Percentiles rank a stretch among this genome's conserved stretches.
Conservation (phyloP, 495 filamentous ascomycete species). For the Neurospora tetraspora region DNA sequence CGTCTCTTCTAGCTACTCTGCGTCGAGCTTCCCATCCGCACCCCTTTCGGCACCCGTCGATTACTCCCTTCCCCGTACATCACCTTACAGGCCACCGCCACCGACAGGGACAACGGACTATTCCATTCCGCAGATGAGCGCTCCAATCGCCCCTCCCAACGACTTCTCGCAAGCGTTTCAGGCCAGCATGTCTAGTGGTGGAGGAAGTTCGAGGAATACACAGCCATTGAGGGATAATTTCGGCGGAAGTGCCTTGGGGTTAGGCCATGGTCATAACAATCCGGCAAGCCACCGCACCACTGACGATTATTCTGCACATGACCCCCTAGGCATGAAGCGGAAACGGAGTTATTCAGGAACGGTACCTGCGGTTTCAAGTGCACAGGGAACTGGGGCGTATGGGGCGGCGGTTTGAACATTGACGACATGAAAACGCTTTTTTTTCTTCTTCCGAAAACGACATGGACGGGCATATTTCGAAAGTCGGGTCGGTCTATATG, state of each 20-base stretch:
- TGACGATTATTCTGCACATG: conserved; percentile 29
- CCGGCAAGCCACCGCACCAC: conserved; percentile 19
- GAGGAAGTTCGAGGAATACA: conserved; percentile 27
- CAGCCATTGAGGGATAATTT: conserved; percentile 35
- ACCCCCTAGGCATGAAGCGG: conserved; percentile 37
- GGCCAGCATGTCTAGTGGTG: conserved; percentile 30
- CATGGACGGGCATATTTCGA: neutral
- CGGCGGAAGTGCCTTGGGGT: conserved; percentile 25
- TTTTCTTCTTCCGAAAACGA: neutral
- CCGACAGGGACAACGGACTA: conserved; percentile 33
- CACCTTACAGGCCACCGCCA: conserved; percentile 19
- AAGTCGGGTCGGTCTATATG: neutral
- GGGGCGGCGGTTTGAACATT: neutral
- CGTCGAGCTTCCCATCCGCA: conserved; percentile 38
- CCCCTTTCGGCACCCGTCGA: conserved; percentile 44
- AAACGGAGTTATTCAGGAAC: conserved; percentile 36
- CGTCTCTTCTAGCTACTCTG: conserved; percentile 35
- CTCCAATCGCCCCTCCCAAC: conserved; percentile 41
- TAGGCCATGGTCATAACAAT: conserved; percentile 26
- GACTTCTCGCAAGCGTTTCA: conserved; percentile 44
- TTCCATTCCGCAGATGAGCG: conserved; percentile 46
- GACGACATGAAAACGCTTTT: neutral
- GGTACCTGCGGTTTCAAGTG: neutral
- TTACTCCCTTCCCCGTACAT: conserved; percentile 40
- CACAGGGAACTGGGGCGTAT: neutral